These are phyloP conservation scores for Gastrodia elata DNA, from an alignment of 106 monocot species.

Conservation along the genomic window DNA sequence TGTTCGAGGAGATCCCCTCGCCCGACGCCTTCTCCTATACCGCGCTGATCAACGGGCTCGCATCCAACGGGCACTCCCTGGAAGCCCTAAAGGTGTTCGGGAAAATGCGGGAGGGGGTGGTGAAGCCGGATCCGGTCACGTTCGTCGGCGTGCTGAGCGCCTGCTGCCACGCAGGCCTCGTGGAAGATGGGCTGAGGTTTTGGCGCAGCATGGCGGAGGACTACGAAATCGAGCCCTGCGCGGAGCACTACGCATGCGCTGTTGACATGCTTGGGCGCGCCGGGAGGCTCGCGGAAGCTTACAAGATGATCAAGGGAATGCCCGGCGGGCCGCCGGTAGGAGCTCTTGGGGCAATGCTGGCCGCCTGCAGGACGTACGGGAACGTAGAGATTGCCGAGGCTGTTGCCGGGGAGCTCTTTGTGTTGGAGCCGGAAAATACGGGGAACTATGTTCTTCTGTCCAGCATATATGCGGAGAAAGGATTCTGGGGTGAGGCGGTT, in stretches of 20 bases:
- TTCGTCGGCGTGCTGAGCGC: slow-evolving; percentile 53
- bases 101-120: slow-evolving; percentile 22
- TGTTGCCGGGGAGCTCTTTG: slow-evolving; percentile 39
- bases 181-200: slow-evolving; percentile 27
- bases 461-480: slow-evolving; percentile 45
- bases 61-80: slow-evolving; percentile 36
- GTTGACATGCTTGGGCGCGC: slow-evolving; percentile 49
- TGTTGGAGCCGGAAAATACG: slow-evolving; percentile 41
- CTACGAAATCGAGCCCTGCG: slow-evolving; percentile 20
- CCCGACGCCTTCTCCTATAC: slow-evolving; percentile 45
- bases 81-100: slow-evolving; percentile 32
- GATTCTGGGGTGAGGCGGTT: slow-evolving; percentile 36
- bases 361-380: slow-evolving; percentile 38
- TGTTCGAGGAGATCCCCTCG: slow-evolving; percentile 32
- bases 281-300: slow-evolving; percentile 49
- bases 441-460: slow-evolving; percentile 55
- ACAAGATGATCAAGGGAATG: slow-evolving; percentile 32
- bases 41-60: slow-evolving; percentile 50
- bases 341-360: slow-evolving; percentile 50
- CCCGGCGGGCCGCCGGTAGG: slow-evolving; percentile 28
- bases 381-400: slow-evolving; percentile 43
- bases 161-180: slow-evolving; percentile 45
- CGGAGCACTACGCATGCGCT: slow-evolving; percentile 48
- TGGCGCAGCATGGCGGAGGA: slow-evolving; percentile 39
- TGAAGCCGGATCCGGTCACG: slow-evolving; percentile 44